phyloP scores from a whole-genome alignment of 352 stramenopile species.

The Phytophthora sp. region DNA sequence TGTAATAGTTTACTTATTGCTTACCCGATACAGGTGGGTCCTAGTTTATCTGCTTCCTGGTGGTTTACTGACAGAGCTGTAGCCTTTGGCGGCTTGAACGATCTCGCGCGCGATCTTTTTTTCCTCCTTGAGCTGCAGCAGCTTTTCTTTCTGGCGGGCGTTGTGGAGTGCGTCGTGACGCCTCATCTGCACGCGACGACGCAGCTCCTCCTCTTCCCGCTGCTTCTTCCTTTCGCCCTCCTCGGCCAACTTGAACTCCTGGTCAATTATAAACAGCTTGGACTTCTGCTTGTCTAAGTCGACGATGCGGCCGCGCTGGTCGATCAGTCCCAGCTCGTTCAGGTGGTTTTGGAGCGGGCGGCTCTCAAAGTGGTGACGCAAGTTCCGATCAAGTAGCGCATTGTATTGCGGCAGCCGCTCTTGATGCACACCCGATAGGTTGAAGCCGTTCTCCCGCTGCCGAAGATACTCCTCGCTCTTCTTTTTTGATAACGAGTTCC shows the following conservation, averaged over 20 bases:
- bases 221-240: slow-evolving; percentile 70
- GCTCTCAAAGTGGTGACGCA: slow-evolving; percentile 91
- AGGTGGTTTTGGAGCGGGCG: slow-evolving; percentile 78
- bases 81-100: slow-evolving; percentile 74
- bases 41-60: slow-evolving; percentile 24
- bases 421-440: slow-evolving; percentile 62
- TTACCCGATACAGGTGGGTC: slow-evolving; percentile 13
- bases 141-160: slow-evolving; percentile 79
- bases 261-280: slow-evolving; percentile 92
- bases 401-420: slow-evolving; percentile 87
- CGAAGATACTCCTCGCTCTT: slow-evolving; percentile 52
- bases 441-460: slow-evolving; percentile 67
- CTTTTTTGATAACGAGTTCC: slow-evolving; percentile 31
- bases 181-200: slow-evolving; percentile 88
- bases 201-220: slow-evolving; percentile 88
- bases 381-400: slow-evolving; percentile 87
- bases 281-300: slow-evolving; percentile 89
- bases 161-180: slow-evolving; percentile 86
- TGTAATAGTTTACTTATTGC: too few species aligned
- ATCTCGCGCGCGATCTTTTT: slow-evolving; percentile 89
- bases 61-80: slow-evolving; percentile 47
- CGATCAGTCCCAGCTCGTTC: slow-evolving; percentile 84
- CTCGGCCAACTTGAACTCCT: slow-evolving; percentile 91
- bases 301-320: slow-evolving; percentile 88
- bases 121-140: slow-evolving; percentile 90